Evolutionary conservation across 1,139 yeast genomes (phyloP).

Genomic region (Saccharomyces hybrid): DNA sequence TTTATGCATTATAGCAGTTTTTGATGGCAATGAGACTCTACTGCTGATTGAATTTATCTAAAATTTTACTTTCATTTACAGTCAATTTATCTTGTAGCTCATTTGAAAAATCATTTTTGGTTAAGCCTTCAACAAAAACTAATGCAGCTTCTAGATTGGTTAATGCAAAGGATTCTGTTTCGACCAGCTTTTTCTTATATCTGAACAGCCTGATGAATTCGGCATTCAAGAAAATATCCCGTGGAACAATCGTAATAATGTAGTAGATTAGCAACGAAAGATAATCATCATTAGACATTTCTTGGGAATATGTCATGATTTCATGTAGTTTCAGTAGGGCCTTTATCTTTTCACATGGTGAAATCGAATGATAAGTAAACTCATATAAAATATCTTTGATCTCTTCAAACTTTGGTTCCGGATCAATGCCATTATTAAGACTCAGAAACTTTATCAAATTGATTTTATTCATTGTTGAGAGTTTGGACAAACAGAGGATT

Average conservation of each 20-base stretch:
- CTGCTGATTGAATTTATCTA: slow-evolving; percentile 17
- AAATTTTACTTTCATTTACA: slow-evolving; percentile 10
- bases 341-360: slow-evolving; percentile 28
- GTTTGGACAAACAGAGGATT: slow-evolving; percentile 15
- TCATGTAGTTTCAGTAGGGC: slow-evolving; percentile 24
- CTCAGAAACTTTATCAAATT: slow-evolving; percentile 23
- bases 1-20: neutral
- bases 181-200: slow-evolving; percentile 38
- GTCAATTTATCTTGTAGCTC: slow-evolving; percentile 14
- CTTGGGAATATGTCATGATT: slow-evolving; percentile 19
- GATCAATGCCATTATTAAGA: slow-evolving; percentile 6
- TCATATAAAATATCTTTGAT: slow-evolving; percentile 9
- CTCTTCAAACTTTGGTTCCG: slow-evolving; percentile 4
- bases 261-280: slow-evolving; percentile 49
- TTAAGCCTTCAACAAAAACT: slow-evolving; percentile 43
- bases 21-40: slow-evolving; percentile 14
- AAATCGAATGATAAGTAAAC: slow-evolving; percentile 14
- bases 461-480: slow-evolving; percentile 16
- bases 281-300: slow-evolving; percentile 39
- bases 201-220: slow-evolving; percentile 51
- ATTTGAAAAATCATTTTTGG: slow-evolving; percentile 36
- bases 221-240: slow-evolving; percentile 41
- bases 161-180: slow-evolving; percentile 49
- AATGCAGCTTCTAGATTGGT: slow-evolving; percentile 62
- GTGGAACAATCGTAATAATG: slow-evolving; percentile 38